phyloP scores from a whole-genome alignment of 805 yeast genomes.

The Candida krabiensis region DNA sequence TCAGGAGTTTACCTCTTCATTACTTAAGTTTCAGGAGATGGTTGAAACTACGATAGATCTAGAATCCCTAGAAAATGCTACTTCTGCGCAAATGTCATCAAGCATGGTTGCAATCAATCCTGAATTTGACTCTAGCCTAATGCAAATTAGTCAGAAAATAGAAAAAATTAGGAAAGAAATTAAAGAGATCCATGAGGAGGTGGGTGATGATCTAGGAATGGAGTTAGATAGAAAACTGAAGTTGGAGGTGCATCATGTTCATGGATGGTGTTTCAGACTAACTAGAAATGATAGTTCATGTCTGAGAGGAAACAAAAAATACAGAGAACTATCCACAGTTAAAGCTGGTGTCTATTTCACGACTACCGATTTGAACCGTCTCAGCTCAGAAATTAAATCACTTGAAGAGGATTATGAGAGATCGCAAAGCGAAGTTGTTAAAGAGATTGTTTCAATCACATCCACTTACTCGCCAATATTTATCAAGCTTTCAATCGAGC shows the following conservation, averaged over 20 bases:
- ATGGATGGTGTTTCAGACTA: conserved; percentile 93
- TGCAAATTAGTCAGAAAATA: conserved; percentile 56
- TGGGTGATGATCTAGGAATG: conserved; percentile 72
- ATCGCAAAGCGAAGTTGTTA: conserved; percentile 76
- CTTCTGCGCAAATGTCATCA: conserved; percentile 38
- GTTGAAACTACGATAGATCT: conserved; percentile 92
- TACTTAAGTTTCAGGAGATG: conserved; percentile 73
- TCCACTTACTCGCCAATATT: conserved; percentile 80
- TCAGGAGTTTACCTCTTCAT: conserved; percentile 44
- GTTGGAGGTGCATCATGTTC: conserved; percentile 80
- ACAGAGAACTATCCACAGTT: conserved; percentile 82
- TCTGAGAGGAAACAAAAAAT: conserved; percentile 61
- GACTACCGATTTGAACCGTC: conserved; percentile 59
- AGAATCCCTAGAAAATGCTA: conserved; percentile 76
- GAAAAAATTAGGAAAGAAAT: conserved; percentile 57
- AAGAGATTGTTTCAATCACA: conserved; percentile 79
- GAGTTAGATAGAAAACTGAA: conserved; percentile 88
- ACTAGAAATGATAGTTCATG: conserved; percentile 88
- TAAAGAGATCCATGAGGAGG: conserved; percentile 56
- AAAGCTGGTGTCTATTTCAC: conserved; percentile 96
- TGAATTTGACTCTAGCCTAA: conserved; percentile 80
- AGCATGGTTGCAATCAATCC: conserved; percentile 71
- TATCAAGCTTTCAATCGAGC: conserved; percentile 58
- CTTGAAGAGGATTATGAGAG: conserved; percentile 66
- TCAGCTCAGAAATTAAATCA: conserved; percentile 57